Evolutionary conservation across 1,284 basidiomycete genomes (phyloP).

Genomic region (Apiotrichum gamsii): DNA sequence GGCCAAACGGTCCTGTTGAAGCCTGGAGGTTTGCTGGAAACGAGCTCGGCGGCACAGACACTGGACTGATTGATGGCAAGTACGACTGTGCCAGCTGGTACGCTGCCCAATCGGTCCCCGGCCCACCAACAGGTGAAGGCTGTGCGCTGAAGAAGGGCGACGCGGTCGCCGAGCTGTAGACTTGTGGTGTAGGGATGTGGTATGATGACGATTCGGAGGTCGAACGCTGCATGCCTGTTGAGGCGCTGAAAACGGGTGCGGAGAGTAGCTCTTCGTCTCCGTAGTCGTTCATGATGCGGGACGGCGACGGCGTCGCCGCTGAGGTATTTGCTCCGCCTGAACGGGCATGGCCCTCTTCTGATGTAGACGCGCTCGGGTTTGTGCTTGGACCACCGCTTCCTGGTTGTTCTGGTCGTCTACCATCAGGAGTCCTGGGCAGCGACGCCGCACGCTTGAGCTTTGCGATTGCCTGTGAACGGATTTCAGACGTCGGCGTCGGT

Average conservation of each 20-base stretch:
- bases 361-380: background rate
- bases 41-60: slow-evolving; percentile 14
- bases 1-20: background rate
- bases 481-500: slow-evolving; percentile 11
- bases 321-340: background rate
- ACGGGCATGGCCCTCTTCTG: slow-evolving; percentile 3
- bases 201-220: slow-evolving; percentile 32
- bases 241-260: slow-evolving; percentile 16
- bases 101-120: slow-evolving; percentile 33
- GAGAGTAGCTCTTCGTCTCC: slow-evolving; percentile 36
- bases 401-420: slow-evolving; percentile 58
- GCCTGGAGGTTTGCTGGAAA: slow-evolving; percentile 11
- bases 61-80: slow-evolving; percentile 35
- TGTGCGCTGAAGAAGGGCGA: slow-evolving; percentile 19
- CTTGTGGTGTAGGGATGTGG: slow-evolving; percentile 26
- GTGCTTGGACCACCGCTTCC: background rate
- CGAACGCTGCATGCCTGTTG: slow-evolving; percentile 30
- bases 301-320: slow-evolving; percentile 5
- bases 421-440: slow-evolving; percentile 78
- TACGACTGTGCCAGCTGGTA: slow-evolving; percentile 38
- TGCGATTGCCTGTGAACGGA: slow-evolving; percentile 72
- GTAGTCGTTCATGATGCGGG: slow-evolving; percentile 1
- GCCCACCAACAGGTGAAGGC: slow-evolving; percentile 14
- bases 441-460: slow-evolving; percentile 84
- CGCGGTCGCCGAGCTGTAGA: slow-evolving; percentile 11